Evolutionary conservation across 2,329 filamentous ascomycete genomes (phyloP), one percentile per base, ranked within the genome.

Genomic region (Fragosphaeria purpurea): DNA sequence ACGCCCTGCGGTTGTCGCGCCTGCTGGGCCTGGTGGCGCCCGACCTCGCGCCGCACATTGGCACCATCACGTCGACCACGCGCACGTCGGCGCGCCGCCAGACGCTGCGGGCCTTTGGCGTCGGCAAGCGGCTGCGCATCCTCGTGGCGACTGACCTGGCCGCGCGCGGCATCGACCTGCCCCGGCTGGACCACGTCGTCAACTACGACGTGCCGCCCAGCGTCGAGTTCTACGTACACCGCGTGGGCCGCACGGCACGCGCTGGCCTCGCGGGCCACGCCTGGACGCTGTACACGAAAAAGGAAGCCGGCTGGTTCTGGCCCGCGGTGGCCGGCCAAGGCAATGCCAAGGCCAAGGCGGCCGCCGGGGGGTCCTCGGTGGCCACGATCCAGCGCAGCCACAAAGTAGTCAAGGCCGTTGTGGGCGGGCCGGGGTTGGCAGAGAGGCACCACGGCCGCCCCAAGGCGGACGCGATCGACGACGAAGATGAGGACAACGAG

Each of bases 81-180:
- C 80, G 85, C n/a, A 86, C 83, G 1, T 79, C 83, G 11, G 74
- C 78, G 11, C 83, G 86, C 12, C 78, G 80, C 53, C 82, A 80
- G 59, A 81, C 83, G 0, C 72, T 90, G 31, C 74, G 75, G 32
- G 75, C 77, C n/a, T 90, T 91, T 64, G 69, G 75, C 4, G 65
- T 70, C 7, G 76, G 75, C 51, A 78, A 78, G 52, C 13, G 22
- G 6, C 67, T 86, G 32, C 82, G 82, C 6, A 80, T 95, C 44
- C 79, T 97, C 42, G 83, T 97, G 44, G 89, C 90, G 1, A 95
- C 93, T 0, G 91, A 97, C 63, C 84, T 94, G n/a, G 88, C 93
- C 1, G 88, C 89, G 2, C 86, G 91, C 56, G 93, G 91, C 60
- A 81, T 97, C 32, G 91, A 97, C 65, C 75, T 95, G 10, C 79